Evolutionary conservation across 306 rosid species (phyloP), one percentile per base, ranked within the genome.

Genomic region (Citrullus mucosospermus): DNA sequence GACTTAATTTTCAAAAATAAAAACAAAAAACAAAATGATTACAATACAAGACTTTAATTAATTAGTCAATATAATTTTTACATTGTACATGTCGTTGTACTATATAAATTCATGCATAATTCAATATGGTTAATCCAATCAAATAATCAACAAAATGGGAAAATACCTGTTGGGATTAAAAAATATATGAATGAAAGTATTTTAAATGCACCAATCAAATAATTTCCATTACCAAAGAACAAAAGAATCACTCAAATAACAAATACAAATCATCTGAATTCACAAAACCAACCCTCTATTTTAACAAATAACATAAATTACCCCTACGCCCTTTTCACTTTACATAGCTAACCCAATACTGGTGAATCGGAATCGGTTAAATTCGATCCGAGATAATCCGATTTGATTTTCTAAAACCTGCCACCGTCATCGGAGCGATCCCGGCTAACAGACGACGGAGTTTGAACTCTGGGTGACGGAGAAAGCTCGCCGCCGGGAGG

Each of bases 401-500:
- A 43, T 1, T 12, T 57, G 12, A 12, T 6, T 44, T 39, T 6
- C 25, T 59, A 18, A 36, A 5, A 41, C 25, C 28, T 61, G 46
- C 16, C 41, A 6, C 15, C 22, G 17, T 39, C 17, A 54, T 5
- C 43, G 60, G 81, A 63, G 58, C 65, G 82, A 32, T 76, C 82
- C 54, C 25, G 73, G 14, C 14, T 25, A 61, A 4, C 7, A 17
- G 87, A 84, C 5, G 92, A 84, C 12, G 75, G 86, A 51, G 81
- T 82, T 72, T 13, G 74, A 63, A 38, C 8, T 63, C 38, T 66
- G 6, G 90, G 16, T 5, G 86, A 57, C 72, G 98, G 97, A 74
- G 96, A 88, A 0, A 68, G 81, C 86, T 92, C 97, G 0, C 81
- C 88, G 41, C 90, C 95, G 0, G 87, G 63, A 0, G 98, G 97